Conservation (phyloP, 1,139 yeast species). For the Nakaseomyces glabratus region DNA sequence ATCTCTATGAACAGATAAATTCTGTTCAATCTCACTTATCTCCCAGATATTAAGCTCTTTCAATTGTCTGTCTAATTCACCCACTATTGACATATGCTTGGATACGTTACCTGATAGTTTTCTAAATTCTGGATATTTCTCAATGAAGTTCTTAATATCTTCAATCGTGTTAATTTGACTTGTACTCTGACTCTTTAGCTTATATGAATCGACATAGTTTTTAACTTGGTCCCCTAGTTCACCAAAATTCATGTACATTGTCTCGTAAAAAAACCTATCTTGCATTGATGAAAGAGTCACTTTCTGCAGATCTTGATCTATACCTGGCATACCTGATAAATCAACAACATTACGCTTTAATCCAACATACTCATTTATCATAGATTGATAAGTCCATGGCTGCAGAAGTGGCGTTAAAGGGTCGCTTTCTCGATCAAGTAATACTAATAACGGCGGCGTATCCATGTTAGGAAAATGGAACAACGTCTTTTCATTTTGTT, state of each 20-base stretch:
- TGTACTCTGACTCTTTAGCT: constrained; percentile 63
- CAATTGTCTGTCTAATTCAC: constrained; percentile 72
- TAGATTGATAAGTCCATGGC: constrained; percentile 98
- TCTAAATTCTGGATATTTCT: constrained; percentile 87
- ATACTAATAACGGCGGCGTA: constrained; percentile 63
- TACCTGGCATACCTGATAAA: constrained; percentile 36
- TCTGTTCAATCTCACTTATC: constrained; percentile 83
- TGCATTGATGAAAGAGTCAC: constrained; percentile 57
- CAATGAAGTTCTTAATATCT: constrained; percentile 84
- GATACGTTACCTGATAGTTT: constrained; percentile 83
- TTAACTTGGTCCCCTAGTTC: constrained; percentile 87
- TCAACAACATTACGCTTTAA: constrained; percentile 74
- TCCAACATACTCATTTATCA: constrained; percentile 89
- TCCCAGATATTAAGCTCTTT: constrained; percentile 61
- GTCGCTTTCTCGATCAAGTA: constrained; percentile 78
- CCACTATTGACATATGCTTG: constrained; percentile 82
- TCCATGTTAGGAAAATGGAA: constrained; percentile 62
- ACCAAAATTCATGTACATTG: constrained; percentile 87
- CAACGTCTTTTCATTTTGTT: constrained; percentile 46
- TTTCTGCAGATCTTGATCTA: constrained; percentile 43
- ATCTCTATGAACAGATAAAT: constrained; percentile 58
- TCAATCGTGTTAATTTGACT: constrained; percentile 64
- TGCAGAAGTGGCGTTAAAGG: constrained; percentile 85
- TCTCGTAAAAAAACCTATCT: constrained; percentile 67
- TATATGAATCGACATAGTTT: constrained; percentile 75